phyloP scores from a whole-genome alignment of 495 filamentous ascomycete species.

The Staphylotrichum tortipilum region DNA sequence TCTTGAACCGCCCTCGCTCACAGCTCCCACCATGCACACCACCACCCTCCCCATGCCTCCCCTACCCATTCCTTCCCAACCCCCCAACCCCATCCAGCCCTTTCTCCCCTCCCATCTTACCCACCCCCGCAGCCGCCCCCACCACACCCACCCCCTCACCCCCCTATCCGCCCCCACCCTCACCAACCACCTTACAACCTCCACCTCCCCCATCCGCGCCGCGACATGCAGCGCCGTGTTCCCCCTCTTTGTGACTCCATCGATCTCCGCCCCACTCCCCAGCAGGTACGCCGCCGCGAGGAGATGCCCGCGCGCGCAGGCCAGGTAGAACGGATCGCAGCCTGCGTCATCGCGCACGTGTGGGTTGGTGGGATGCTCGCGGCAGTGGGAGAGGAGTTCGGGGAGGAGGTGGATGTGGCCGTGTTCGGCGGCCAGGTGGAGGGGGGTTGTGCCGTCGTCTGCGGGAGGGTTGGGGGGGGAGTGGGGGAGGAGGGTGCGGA shows the following conservation, averaged over 20 bases:
- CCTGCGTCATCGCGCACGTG: background rate
- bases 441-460: background rate
- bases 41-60: background rate
- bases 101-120: constrained; percentile 5
- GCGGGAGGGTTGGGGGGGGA: constrained; percentile 2
- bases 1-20: no score
- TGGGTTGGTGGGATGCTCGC: background rate
- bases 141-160: background rate
- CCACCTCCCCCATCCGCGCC: constrained; percentile 2
- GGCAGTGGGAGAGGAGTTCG: background rate
- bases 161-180: constrained; percentile 9
- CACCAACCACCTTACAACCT: constrained; percentile 12
- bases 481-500: constrained; percentile 7
- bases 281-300: constrained; percentile 3
- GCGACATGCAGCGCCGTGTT: constrained; percentile 12
- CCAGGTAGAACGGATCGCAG: constrained; percentile 9
- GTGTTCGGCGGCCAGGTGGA: constrained; percentile 4
- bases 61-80: background rate
- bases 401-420: constrained; percentile 5
- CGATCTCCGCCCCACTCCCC: constrained; percentile 6
- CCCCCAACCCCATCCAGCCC: background rate
- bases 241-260: constrained; percentile 1
- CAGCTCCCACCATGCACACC: background rate
- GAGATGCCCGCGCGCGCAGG: constrained; percentile 5
- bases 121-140: background rate